These are phyloP conservation scores for Penicillium palitans DNA, from an alignment of 2,329 filamentous ascomycete species.

Conservation along the genomic window DNA sequence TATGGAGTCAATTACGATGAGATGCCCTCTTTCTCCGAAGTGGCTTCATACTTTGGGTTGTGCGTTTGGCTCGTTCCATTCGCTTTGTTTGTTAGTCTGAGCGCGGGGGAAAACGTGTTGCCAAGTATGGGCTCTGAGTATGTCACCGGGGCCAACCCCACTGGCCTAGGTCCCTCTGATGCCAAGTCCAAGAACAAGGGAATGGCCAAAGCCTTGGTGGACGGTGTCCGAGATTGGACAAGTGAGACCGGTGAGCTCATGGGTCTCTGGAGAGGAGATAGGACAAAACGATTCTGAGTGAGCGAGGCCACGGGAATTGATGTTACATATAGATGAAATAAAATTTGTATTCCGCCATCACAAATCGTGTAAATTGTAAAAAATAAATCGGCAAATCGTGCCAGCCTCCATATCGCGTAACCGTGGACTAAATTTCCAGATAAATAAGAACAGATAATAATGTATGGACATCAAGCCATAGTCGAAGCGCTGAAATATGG, in stretches of 20 bases:
- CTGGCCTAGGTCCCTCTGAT: conserved; percentile 32
- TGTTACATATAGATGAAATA: conserved; percentile 9
- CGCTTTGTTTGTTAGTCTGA: conserved; percentile 88
- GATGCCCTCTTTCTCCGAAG: conserved; percentile 84
- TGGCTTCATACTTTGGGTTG: conserved; percentile 92
- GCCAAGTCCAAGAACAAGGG: conserved; percentile 54
- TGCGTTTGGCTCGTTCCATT: conserved; percentile 98
- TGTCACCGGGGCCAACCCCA: conserved; percentile 52
- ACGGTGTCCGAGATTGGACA: conserved; percentile 60
- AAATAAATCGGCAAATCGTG: conserved; percentile 1
- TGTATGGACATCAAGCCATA: conserved; percentile 12
- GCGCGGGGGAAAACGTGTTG: conserved; percentile 90
- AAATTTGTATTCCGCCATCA: neutral
- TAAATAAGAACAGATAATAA: conserved; percentile 1
- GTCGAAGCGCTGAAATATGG: conserved; percentile 5
- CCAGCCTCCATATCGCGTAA: conserved; percentile 1
- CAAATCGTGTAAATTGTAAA: conserved; percentile 2
- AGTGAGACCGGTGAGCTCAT: conserved; percentile 62
- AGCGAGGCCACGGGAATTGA: neutral
- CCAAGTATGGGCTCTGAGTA: conserved; percentile 85
- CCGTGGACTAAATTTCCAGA: conserved; percentile 2
- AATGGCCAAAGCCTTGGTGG: conserved; percentile 65
- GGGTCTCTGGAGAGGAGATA: conserved; percentile 63
- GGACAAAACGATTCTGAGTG: conserved; percentile 49
- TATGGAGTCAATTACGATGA: conserved; percentile 46